phyloP scores from a whole-genome alignment of 2,329 filamentous ascomycete species.

The Epichloe amarillans region DNA sequence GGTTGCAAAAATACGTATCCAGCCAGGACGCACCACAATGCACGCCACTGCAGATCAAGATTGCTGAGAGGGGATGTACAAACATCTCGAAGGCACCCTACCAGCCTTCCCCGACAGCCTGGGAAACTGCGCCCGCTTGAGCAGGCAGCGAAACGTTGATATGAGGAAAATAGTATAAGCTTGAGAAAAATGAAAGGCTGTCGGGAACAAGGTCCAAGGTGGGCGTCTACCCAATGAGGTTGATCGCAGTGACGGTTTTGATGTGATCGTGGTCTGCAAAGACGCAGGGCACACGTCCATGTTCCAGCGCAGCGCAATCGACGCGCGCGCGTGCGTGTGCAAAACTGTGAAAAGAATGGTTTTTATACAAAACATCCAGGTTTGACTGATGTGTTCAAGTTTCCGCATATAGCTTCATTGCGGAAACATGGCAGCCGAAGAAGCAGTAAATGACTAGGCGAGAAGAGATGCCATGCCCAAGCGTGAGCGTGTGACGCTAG shows the following conservation, averaged over 20 bases:
- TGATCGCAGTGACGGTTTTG: conserved; percentile 3
- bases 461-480: background rate
- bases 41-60: conserved; percentile 3
- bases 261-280: conserved; percentile 6
- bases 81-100: conserved; percentile 12
- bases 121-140: background rate
- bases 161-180: background rate
- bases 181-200: background rate
- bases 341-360: conserved; percentile 13
- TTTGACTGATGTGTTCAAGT: conserved; percentile 1
- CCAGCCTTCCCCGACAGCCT: conserved; percentile 4
- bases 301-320: conserved; percentile 15
- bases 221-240: conserved; percentile 9
- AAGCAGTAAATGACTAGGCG: background rate
- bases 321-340: conserved; percentile 12
- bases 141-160: background rate
- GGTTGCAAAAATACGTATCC: conserved; percentile 9
- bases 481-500: background rate
- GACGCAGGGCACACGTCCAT: conserved; percentile 1
- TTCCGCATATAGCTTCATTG: conserved; percentile 5
- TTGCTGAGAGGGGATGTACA: conserved; percentile 8
- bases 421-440: background rate
- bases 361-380: conserved; percentile 9
- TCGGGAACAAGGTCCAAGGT: background rate
- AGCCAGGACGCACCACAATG: conserved; percentile 9